These are phyloP conservation scores for Trichoderma oligosporum DNA, from an alignment of 2,329 filamentous ascomycete genomes.

Conservation along the genomic window DNA sequence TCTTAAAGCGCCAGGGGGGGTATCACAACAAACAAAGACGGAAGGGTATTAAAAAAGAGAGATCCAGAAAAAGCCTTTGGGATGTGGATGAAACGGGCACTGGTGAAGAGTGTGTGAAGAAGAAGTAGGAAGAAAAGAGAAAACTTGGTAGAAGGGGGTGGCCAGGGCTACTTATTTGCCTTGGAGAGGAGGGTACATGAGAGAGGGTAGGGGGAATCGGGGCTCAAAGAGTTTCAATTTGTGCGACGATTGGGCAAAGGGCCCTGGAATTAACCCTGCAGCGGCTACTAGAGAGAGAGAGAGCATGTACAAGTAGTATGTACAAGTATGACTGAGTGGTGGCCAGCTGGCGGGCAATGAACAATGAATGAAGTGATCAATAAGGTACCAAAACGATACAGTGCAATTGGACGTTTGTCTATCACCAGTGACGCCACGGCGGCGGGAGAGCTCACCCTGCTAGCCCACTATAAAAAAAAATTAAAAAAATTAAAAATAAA, in stretches of 20 bases:
- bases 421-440: slow-evolving; percentile 14
- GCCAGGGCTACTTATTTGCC: slow-evolving; percentile 44
- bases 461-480: too few relatives aligned
- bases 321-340: too few relatives aligned
- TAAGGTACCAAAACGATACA: neutral
- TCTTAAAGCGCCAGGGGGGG: slow-evolving; percentile 43
- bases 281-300: neutral
- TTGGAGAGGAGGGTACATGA: slow-evolving; percentile 20
- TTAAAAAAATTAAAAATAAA: too few relatives aligned
- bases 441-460: slow-evolving; percentile 16
- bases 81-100: slow-evolving; percentile 29
- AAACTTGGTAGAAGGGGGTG: slow-evolving; percentile 30
- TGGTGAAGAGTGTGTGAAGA: slow-evolving; percentile 34
- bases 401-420: neutral
- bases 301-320: too few relatives aligned
- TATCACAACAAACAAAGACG: slow-evolving; percentile 50
- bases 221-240: slow-evolving; percentile 4
- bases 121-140: slow-evolving; percentile 31
- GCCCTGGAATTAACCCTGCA: slow-evolving; percentile 16
- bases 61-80: slow-evolving; percentile 36
- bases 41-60: slow-evolving; percentile 39
- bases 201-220: slow-evolving; percentile 20
- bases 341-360: neutral
- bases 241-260: slow-evolving; percentile 12
- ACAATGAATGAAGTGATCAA: too few relatives aligned